Evolutionary conservation across 2,329 filamentous ascomycete species (phyloP).

Genomic region (Phymatotrichopsis omnivora): DNA sequence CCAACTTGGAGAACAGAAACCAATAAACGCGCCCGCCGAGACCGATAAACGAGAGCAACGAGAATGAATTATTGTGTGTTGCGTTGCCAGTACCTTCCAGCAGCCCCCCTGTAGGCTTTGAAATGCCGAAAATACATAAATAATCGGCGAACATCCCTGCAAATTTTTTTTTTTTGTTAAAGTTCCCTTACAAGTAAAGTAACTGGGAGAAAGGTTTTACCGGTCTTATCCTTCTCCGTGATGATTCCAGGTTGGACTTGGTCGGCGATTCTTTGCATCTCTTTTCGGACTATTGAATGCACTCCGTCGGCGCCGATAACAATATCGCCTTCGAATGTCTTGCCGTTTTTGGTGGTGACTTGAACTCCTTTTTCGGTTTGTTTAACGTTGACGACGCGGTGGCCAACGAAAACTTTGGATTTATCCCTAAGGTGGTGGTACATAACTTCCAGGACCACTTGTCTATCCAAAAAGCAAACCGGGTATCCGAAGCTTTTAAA

Average conservation of each 20-base stretch:
- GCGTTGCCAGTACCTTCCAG: conserved; percentile 8
- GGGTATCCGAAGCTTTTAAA: conserved; percentile 27
- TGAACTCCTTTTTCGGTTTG: conserved; percentile 8
- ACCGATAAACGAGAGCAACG: conserved; percentile 25
- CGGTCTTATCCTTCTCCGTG: conserved; percentile 19
- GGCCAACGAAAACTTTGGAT: conserved; percentile 17
- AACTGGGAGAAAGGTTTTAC: conserved; percentile 25
- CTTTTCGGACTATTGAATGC: conserved; percentile 24
- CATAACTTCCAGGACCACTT: conserved; percentile 30
- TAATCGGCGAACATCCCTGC: conserved; percentile 31
- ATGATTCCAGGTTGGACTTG: conserved; percentile 13
- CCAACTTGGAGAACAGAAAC: conserved; percentile 31
- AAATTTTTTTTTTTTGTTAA: too few relatives aligned
- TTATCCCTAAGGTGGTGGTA: conserved; percentile 27
- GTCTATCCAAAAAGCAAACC: conserved; percentile 30
- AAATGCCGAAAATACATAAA: conserved; percentile 33
- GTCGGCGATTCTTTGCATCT: conserved; percentile 17
- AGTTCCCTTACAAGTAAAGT: too few relatives aligned
- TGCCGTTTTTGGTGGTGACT: conserved; percentile 15
- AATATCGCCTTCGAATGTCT: conserved; percentile 28
- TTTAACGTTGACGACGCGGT: conserved; percentile 7
- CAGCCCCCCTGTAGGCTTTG: conserved; percentile 15
- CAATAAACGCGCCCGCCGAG: conserved; percentile 28
- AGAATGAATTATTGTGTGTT: conserved; percentile 21
- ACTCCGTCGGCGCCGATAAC: conserved; percentile 32